Base-by-base conservation (phyloP, 1,284 basidiomycete genomes). In the Rhodotorula sp. region DNA sequence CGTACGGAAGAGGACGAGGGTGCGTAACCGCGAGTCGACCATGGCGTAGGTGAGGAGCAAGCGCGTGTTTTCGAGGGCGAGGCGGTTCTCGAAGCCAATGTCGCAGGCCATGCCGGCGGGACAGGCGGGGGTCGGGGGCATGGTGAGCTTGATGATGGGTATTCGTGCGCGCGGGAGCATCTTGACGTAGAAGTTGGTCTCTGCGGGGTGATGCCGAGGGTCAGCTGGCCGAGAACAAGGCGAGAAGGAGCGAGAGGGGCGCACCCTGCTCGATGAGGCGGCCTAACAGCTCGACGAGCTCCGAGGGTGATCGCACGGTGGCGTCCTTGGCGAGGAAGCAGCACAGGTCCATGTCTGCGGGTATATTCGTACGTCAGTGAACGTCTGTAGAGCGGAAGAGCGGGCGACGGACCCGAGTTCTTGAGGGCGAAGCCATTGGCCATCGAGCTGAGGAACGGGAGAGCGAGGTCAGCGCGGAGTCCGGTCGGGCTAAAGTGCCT, bases 131-230 rank as follows among this genome's bases (percentile, higher is more conserved):
- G 93, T 95, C 23, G 95, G 91, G 77, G 94, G 89, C 64, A 97
- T 87, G 55, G 90, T 93, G 69, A 99, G 87, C 84, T 99, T 99
- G 81, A 99, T 93, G 82, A 99, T 99, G 41, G 96, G 96, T 85
- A 99, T 98, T 77, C 96, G 90, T 23, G 96, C 96, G 83, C 96
- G 92, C 9, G 96, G 95, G 50, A 99, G 85, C 19, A 94, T 91
- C 83, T 98, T 97, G 83, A 99, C 94, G 80, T 90, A 91, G 81
- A 98, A 98, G 82, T 97, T 95, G 56, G 96, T 98, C 84, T 98
- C 95, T 90, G 80, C 21, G 8, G 1, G 34, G 46, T 23, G 10
- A n/a, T 5, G 52, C n/a, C 7, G 13, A 25, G 9, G 5, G n/a
- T 27, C 14, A 53, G 49, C 53, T 19, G n/a, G 4, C 34, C 49